Evolutionary conservation across 2,329 filamentous ascomycete genomes (phyloP).

Genomic region (Cercospora zeae-maydis): DNA sequence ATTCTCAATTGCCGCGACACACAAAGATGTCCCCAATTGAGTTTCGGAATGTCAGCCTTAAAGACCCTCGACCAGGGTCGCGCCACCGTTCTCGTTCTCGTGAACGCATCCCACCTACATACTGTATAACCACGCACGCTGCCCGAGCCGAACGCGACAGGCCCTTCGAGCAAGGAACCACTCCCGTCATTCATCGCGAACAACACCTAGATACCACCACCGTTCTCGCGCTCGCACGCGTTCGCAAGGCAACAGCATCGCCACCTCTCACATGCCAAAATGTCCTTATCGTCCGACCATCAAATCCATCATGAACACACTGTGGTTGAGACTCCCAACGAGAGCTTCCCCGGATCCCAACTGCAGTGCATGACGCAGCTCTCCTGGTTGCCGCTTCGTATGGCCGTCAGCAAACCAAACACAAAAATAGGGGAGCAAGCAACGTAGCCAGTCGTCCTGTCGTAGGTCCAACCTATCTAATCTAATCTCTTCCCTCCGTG

Average conservation of each 20-base stretch:
- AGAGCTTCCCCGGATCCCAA: slow-evolving; percentile 9
- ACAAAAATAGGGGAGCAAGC: neutral
- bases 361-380: neutral
- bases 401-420: neutral
- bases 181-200: neutral
- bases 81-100: slow-evolving; percentile 8
- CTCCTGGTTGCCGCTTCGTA: slow-evolving; percentile 1
- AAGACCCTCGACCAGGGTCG: slow-evolving; percentile 3
- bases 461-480: neutral
- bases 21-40: neutral
- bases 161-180: neutral
- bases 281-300: neutral
- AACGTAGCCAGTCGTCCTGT: neutral
- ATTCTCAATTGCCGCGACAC: neutral
- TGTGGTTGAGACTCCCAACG: slow-evolving; percentile 4
- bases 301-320: neutral
- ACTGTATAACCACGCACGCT: no score
- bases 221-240: neutral
- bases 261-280: neutral
- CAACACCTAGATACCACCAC: neutral
- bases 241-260: neutral
- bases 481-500: neutral
- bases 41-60: slow-evolving; percentile 6
- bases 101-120: neutral
- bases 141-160: neutral